Conservation (phyloP, 768 basidiomycete genomes). For the Mrakia blollopis region DNA sequence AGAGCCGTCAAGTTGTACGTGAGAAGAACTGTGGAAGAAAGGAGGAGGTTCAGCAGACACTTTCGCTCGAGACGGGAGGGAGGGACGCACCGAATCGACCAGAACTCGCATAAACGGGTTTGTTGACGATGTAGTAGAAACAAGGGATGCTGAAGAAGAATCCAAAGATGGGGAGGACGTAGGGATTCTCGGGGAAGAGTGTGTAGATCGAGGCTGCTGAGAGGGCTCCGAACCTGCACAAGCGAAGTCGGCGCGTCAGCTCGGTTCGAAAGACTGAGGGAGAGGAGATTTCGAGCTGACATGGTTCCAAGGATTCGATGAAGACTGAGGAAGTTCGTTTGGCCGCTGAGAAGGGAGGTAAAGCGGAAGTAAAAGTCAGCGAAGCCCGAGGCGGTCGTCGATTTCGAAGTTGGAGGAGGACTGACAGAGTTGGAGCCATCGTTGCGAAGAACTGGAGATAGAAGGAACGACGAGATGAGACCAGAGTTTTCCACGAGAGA, state of each 20-base stretch:
- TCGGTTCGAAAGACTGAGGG: too few species aligned
- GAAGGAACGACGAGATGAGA: too few species aligned
- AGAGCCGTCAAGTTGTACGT: conserved; percentile 33
- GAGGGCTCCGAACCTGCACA: conserved; percentile 64
- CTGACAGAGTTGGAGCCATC: conserved; percentile 24
- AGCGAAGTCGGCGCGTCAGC: background rate
- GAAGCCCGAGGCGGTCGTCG: background rate
- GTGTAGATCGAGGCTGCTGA: conserved; percentile 69
- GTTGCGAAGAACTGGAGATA: conserved; percentile 27
- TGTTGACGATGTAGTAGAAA: conserved; percentile 77
- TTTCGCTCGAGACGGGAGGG: background rate
- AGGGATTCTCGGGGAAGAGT: conserved; percentile 67
- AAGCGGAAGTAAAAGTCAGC: background rate
- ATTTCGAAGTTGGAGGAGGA: background rate
- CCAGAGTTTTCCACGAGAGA: background rate
- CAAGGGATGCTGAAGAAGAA: conserved; percentile 84
- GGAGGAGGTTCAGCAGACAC: too few species aligned
- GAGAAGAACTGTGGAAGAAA: conserved; percentile 3
- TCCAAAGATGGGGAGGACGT: conserved; percentile 73
- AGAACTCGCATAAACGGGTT: conserved; percentile 65
- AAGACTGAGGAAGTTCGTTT: conserved; percentile 81
- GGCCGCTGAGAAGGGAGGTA: conserved; percentile 32
- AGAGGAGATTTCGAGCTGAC: conserved; percentile 48
- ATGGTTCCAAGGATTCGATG: conserved; percentile 82
- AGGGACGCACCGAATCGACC: conserved; percentile 56